Evolutionary conservation across 305 asterid genomes (phyloP), one percentile per base, ranked within the genome.

Genomic region (Solanum chacoense): DNA sequence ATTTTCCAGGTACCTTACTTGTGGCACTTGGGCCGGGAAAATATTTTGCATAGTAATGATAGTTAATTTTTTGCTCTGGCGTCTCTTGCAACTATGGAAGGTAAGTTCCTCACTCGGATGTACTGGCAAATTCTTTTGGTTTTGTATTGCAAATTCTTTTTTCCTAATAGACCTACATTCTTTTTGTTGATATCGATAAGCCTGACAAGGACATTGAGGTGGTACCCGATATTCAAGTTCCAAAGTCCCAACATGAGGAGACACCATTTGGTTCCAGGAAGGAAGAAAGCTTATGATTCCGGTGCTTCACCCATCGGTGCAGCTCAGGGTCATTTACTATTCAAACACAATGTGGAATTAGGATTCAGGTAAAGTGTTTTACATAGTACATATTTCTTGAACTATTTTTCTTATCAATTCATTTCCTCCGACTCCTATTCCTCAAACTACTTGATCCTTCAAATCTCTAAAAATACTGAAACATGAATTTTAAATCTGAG

Each of bases 21-120:
- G 99, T 79, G 99, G 99, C 91, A 93, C 95, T 87, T 98, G 99
- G 99, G 99, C 99, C 16, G 99, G 99, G 89, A 97, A 97, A 93
- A 94, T 97, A 85, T 97, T 97, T 88, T 95, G 95, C 94, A 80
- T 97, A 90, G 99, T 96, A 88, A 95, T 97, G 98, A 93, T 95
- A 87, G 89, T 97, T 42, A 95, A 96, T 92, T 95, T 84, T 93
- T 85, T 95, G 86, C 91, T 96, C 34, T 95, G 97, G 98, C 93
- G 89, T 88, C 90, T 98, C 80, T 93, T 96, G 94, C 95, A 91
- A 92, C 87, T 94, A 34, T 98, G 97, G 99, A 90, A 95, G 98
- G 99, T 98, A 93, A 24, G 35, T 67, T 8, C 45, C 36, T 42
- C 83, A 24, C 32, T 26, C 12, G 11, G 67, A 63, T 84, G 75